Evolutionary conservation across 2,329 filamentous ascomycete genomes (phyloP), one percentile per base, ranked within the genome.

Genomic region (Botrytis porri): DNA sequence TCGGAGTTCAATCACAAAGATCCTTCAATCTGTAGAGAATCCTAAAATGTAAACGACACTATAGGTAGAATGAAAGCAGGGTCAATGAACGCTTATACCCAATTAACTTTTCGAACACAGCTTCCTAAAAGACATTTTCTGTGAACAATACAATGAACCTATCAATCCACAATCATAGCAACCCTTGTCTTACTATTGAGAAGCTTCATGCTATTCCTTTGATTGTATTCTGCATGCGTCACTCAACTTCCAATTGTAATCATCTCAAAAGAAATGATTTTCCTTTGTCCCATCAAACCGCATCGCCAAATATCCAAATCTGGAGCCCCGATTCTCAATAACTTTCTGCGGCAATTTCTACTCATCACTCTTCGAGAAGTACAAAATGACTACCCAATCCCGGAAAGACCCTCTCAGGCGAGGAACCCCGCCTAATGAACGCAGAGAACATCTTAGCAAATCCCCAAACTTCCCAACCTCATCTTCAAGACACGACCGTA

Each of bases 161-260:
- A 1, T 62, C 14, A 41, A 39, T 39, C n/a, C 5, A 39, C 22
- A 16, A 41, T 7, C 16, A 62, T n/a, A 57, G 25, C 6, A 29
- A 14, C 4, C 16, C 39, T 54, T 39, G 0, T 54, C 25, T 39
- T 51, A 14, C 35, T 35, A 35, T 29, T 22, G 37, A 39, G 10
- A 39, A 51, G 43, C 45, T n/a, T 54, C 57, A 22, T 41, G 9
- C 22, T 25, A 54, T 67, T 22, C 8, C 14, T 57, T 57, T 69
- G 65, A 41, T 57, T 12, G 1, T 25, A 4, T 32, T 57, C 65
- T 37, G 48, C 48, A 69, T 69, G 48, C 65, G n/a, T 69, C 48
- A 41, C 29, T 0, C 9, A 54, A 39, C 9, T 29, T 32, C n/a
- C 48, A 32, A 22, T 57, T 25, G 25, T 10, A 12, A n/a, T 18